Base-by-base conservation (phyloP, 1,139 yeast genomes). In the Petasospora rhodanensis region DNA sequence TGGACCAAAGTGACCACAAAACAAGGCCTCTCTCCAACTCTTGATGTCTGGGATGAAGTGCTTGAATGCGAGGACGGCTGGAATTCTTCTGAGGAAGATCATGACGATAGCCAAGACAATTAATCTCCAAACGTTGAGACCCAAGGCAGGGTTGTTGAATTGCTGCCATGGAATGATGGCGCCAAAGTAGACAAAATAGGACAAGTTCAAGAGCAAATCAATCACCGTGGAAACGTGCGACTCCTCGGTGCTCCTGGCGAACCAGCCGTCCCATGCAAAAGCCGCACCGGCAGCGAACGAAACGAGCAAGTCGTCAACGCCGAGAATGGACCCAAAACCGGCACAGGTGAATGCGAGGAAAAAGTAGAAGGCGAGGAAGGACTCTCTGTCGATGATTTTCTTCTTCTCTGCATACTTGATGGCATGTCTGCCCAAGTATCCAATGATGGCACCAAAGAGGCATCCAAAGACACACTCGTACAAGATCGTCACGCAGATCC, bases 1-100 rank as follows among this genome's bases (percentile, higher is more conserved):
- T 8, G 98, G 98, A 28, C 98, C 98, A 58, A 91, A 91, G 62
- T 91, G 97, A 15, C 97, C 97, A 58, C 95, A 89, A 54, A 91
- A 87, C 7, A 91, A 55, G 0, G 96, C 96, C 55, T 91, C 97
- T 59, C 95, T 75, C 96, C 97, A 89, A 22, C 91, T 77, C 49
- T 85, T 78, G 27, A 91, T 76, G 57, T 89, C 97, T 0, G 97
- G 96, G n/a, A 85, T 81, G 12, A 89, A 55, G 0, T 89, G 86
- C 52, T 85, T 85, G 36, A 85, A 63, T 1, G 76, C 73, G 34
- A 89, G 54, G 28, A 89, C 87, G 0, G 94, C 95, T 0, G 98
- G 98, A 8, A 91, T 66, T 55, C 98, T 70, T 56, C 97, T 70
- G 46, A 89, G 70, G 40, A 85, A 72, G n/a, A 91, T 65, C 20